Conservation (phyloP, 345 rosid genomes). For the Gossypium ekmanianum region DNA sequence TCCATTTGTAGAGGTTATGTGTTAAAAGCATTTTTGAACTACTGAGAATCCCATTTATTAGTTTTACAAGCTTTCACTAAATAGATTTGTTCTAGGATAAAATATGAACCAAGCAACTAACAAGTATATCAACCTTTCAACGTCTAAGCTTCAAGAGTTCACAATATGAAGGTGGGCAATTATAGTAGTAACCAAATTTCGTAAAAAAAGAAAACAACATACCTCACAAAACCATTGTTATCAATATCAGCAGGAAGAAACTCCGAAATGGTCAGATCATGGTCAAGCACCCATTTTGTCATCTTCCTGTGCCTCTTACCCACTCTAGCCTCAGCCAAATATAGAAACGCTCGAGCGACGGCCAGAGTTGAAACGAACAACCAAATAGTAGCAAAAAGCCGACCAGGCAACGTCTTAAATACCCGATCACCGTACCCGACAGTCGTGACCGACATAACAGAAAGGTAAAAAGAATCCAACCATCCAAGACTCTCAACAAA, state of each 20-base stretch:
- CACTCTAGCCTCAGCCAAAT: constrained; percentile 82
- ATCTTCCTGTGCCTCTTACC: constrained; percentile 75
- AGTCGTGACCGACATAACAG: constrained; percentile 92
- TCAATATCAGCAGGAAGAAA: constrained; percentile 88
- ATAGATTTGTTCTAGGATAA: too few species aligned
- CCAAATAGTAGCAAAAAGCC: constrained; percentile 79
- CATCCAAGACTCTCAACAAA: constrained; percentile 65
- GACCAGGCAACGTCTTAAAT: constrained; percentile 55
- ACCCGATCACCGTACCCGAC: constrained; percentile 89
- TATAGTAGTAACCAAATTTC: background rate
- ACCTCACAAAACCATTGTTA: constrained; percentile 73
- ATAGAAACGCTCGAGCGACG: constrained; percentile 70
- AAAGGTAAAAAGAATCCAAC: constrained; percentile 83
- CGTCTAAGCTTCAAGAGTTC: too few species aligned
- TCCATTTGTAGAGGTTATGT: too few species aligned
- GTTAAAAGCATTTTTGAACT: too few species aligned
- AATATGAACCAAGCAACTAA: too few species aligned
- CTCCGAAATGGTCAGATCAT: constrained; percentile 72
- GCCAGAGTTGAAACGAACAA: constrained; percentile 86
- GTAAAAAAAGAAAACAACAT: constrained; percentile 1
- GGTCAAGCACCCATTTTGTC: constrained; percentile 77
- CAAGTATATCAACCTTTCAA: too few species aligned
- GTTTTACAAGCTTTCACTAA: too few species aligned
- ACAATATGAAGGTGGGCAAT: too few species aligned
- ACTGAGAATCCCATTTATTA: too few species aligned